Base-by-base conservation (phyloP, 2,329 filamentous ascomycete species). In the Cercospora zeae-maydis region DNA sequence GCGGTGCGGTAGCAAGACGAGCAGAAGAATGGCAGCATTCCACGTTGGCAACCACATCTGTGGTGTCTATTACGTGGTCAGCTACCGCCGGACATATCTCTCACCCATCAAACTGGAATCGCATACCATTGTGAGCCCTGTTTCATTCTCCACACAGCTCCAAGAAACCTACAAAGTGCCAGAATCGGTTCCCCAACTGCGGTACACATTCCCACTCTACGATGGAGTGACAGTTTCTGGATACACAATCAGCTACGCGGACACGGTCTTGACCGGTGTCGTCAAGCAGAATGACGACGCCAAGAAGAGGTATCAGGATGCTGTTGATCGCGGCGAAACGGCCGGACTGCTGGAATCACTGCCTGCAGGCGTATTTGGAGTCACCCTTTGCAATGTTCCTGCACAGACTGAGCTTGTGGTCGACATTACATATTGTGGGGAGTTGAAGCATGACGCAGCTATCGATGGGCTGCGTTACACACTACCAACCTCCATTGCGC, bases 171-270 rank as follows among this genome's bases (percentile, higher is more conserved):
- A 89, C 67, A 73, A 80, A 68, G 79, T 80, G 1, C 55, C 69
- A 1, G 69, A 74, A 1, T 72, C 77, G 9, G 82, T 87, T 63
- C 71, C 78, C 8, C 78, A 90, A 70, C 81, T 86, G 14, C 79
- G 80, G 13, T 92, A 92, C 72, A 82, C 82, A 0, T 92, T 92
- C 65, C 89, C 89, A 0, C 79, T 92, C 0, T 90, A 88, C 66
- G 87, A 91, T 70, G 88, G 89, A 9, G 86, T 90, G 14, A 88
- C 85, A 6, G 85, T 92, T 0, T 86, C 88, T 7, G 81, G 79
- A 3, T 92, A 92, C 66, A 83, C 79, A 4, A 91, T 88, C 75
- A 83, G 79, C 13, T 80, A 92, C 52, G 86, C 83, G 34, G 76
- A 81, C 33, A 83, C 85, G 11, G 78, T 84, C 14, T 84, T 90